Evolutionary conservation across 495 filamentous ascomycete species (phyloP), one percentile per base, ranked within the genome.

Genomic region (Penicillium manginii): DNA sequence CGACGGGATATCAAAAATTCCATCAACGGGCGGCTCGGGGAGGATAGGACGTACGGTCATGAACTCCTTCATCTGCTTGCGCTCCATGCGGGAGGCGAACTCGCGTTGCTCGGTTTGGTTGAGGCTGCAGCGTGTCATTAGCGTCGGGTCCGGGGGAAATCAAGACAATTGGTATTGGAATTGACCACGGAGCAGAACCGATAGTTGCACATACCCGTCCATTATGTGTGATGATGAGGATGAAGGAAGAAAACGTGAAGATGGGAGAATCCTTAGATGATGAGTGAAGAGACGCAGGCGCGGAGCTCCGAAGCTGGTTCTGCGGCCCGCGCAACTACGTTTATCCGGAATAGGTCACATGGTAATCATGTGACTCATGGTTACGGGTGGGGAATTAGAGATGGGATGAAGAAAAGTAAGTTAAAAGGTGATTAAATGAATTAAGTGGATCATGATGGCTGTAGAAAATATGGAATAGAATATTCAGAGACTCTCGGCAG

Each of bases 61-160:
- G 72, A 98, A 97, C 61, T 97, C 93, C 80, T 96, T 96, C 84
- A 98, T 88, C 80, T 99, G 94, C 78, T 92, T 93, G 77, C 88
- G 88, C 80, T 98, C 91, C 84, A 98, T 91, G 75, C 93, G 90
- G 73, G 81, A 67, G 67, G 93, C 86, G 73, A 99, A 88, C 82
- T 98, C 91, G 74, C 90, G 88, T 78, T 92, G 89, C 78, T 99
- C 94, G 55, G 87, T 73, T 64, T 83, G 73, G 58, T 87, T 92
- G 73, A 98, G 91, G 63, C 75, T 78, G 55, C 50, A 8, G 26
- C n/a, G 7, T 29, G 54, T 19, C 17, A 23, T 23, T 15, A 46
- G 8, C n/a, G 35, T 29, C 2, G 35, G 42, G 39, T 42, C 5
- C 3, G 15, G 3, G 35, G 29, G 32, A 47, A 33, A 22, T 37